phyloP scores from a whole-genome alignment of 192 early-diverging fungal species.

The Entomortierella beljakovae region DNA sequence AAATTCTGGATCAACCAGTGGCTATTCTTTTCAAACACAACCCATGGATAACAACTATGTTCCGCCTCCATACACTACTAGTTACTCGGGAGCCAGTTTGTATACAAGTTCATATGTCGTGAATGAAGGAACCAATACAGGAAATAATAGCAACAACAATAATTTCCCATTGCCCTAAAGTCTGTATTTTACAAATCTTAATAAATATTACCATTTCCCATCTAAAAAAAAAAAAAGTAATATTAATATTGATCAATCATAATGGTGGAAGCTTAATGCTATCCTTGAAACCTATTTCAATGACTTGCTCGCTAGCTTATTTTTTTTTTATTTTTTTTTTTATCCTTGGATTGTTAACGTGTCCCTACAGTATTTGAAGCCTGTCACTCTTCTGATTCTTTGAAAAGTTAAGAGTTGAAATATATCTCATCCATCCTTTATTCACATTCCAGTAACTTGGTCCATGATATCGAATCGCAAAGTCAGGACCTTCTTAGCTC shows the following conservation, averaged over 20 bases:
- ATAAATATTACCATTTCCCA: not conserved
- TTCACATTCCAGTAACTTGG: not conserved
- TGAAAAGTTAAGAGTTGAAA: no score
- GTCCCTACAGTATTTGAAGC: not conserved
- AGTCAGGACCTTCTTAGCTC: not conserved
- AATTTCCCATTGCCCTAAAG: conserved; percentile 3
- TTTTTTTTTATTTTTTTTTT: conserved; percentile 7
- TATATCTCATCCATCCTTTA: not conserved
- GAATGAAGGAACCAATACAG: conserved; percentile 13
- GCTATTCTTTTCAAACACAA: conserved; percentile 41
- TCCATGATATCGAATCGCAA: not conserved
- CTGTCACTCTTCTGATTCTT: no score
- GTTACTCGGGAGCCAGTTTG: conserved; percentile 37
- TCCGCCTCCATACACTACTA: conserved; percentile 30
- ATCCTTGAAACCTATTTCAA: no score
- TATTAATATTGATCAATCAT: no score
- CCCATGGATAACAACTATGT: conserved; percentile 40
- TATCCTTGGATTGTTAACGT: not conserved
- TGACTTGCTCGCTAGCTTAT: no score
- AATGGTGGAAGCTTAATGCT: no score
- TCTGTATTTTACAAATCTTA: not conserved
- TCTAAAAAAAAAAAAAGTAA: not conserved
- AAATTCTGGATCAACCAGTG: conserved; percentile 19
- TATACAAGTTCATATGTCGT: conserved; percentile 29
- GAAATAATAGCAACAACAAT: conserved; percentile 4